These are phyloP conservation scores for Anisodus acutangulus DNA, from an alignment of 257 asterid species.

Conservation along the genomic window DNA sequence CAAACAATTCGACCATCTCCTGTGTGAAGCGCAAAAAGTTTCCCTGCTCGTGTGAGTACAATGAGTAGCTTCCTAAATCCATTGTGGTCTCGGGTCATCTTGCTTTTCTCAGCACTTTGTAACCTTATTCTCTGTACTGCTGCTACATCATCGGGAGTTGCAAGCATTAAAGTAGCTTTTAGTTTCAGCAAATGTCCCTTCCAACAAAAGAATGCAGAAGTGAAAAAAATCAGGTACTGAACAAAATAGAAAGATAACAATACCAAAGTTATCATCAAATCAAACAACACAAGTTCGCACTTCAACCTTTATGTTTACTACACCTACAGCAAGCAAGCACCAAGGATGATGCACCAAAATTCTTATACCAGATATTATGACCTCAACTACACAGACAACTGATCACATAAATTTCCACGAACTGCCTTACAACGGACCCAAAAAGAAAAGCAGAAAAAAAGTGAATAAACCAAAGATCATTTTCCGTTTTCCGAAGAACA, in stretches of 20 bases:
- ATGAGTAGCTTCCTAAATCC: conserved; percentile 67
- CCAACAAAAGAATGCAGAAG: conserved; percentile 31
- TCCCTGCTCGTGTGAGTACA: conserved; percentile 88
- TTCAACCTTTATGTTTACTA: conserved; percentile 15
- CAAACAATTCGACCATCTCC: conserved; percentile 89
- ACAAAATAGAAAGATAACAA: background rate
- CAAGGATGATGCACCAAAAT: background rate
- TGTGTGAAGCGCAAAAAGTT: conserved; percentile 85
- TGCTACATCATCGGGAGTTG: conserved; percentile 86
- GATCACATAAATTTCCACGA: background rate
- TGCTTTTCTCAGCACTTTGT: conserved; percentile 81
- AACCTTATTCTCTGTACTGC: conserved; percentile 78
- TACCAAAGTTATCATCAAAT: conserved; percentile 1
- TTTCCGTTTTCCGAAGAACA: background rate
- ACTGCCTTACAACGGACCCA: background rate
- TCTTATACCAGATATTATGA: background rate
- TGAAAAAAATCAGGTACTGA: conserved; percentile 12
- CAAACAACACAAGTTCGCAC: background rate
- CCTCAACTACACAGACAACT: background rate
- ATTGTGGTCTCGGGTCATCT: conserved; percentile 91
- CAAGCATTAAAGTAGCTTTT: conserved; percentile 91
- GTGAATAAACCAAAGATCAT: background rate
- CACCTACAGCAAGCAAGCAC: background rate
- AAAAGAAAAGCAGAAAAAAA: background rate
- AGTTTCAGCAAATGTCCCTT: conserved; percentile 95